Evolutionary conservation across 1,284 basidiomycete species (phyloP).

Genomic region (Exobasidium rhododendri): DNA sequence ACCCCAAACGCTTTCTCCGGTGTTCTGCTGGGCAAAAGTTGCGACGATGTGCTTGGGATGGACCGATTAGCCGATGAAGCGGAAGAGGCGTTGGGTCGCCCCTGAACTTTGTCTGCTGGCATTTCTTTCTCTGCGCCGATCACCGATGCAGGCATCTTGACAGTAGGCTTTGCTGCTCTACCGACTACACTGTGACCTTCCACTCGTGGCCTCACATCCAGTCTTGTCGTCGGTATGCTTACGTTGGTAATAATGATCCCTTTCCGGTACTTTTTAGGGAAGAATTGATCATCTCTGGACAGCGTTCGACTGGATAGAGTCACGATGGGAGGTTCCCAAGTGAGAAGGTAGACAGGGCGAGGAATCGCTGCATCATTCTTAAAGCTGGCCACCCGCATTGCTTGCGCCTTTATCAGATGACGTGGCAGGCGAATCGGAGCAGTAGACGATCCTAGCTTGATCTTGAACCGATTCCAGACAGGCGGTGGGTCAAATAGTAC

Average conservation of each 20-base stretch:
- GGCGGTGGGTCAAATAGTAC: conserved; percentile 31
- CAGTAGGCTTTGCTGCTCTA: neutral
- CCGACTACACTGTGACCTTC: neutral
- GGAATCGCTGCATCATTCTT: conserved; percentile 1
- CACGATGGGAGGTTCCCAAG: conserved; percentile 42
- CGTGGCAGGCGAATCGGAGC: neutral
- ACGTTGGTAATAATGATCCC: conserved; percentile 38
- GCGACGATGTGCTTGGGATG: neutral
- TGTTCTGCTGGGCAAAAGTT: neutral
- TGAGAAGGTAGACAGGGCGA: conserved; percentile 27
- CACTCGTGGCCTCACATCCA: conserved; percentile 7
- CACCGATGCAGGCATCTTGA: neutral
- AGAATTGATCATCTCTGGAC: conserved; percentile 41
- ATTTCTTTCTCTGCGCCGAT: neutral
- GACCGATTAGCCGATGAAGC: neutral
- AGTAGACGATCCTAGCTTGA: conserved; percentile 24
- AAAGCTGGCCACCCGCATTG: conserved; percentile 4
- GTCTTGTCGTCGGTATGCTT: conserved; percentile 26
- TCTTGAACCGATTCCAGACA: conserved; percentile 40
- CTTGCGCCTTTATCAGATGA: conserved; percentile 5
- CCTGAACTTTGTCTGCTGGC: neutral
- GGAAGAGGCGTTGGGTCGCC: neutral
- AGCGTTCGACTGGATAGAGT: conserved; percentile 37
- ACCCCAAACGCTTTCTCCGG: neutral
- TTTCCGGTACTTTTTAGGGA: conserved; percentile 39